Percentiles rank a stretch among this genome's conserved stretches.
phyloP scores from a whole-genome alignment of 345 rosid genomes.

The Boechera retrofracta region DNA sequence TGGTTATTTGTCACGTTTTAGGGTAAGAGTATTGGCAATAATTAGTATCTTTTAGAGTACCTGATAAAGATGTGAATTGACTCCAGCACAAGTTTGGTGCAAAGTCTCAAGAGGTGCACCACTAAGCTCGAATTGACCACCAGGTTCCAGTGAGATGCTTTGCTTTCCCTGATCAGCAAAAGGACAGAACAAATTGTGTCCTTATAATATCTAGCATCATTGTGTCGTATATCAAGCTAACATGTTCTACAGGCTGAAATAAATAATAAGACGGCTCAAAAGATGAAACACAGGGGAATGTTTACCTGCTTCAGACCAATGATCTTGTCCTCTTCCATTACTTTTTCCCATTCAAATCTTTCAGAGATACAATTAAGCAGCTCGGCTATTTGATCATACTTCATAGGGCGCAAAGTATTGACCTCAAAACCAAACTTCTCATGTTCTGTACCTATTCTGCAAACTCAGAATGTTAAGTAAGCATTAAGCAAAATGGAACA shows the following conservation, averaged over 20 bases:
- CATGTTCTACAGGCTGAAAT: neutral
- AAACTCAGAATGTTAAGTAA: slow-evolving; percentile 40
- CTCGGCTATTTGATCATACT: slow-evolving; percentile 90
- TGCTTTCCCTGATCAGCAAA: slow-evolving; percentile 79
- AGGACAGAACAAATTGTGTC: neutral
- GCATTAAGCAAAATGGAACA: slow-evolving; percentile 15
- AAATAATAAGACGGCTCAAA: neutral
- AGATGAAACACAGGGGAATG: neutral
- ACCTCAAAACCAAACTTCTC: slow-evolving; percentile 98
- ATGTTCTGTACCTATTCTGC: slow-evolving; percentile 98
- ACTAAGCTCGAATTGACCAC: slow-evolving; percentile 98
- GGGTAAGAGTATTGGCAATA: slow-evolving; percentile 22
- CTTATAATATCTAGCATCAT: slow-evolving; percentile 7
- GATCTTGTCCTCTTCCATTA: slow-evolving; percentile 85
- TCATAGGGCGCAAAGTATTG: slow-evolving; percentile 80
- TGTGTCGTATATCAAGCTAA: neutral
- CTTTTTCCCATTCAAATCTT: slow-evolving; percentile 98
- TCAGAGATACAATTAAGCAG: slow-evolving; percentile 93
- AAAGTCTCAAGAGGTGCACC: slow-evolving; percentile 99
- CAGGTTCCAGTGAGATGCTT: slow-evolving; percentile 98
- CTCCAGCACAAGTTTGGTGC: slow-evolving; percentile 99
- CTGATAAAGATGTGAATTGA: slow-evolving; percentile 99
- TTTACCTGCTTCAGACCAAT: slow-evolving; percentile 95
- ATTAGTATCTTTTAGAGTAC: slow-evolving; percentile 39
- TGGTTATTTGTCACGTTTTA: neutral